Conservation (phyloP, 2,329 filamentous ascomycete species). For the Clonostachys rhizophaga region DNA sequence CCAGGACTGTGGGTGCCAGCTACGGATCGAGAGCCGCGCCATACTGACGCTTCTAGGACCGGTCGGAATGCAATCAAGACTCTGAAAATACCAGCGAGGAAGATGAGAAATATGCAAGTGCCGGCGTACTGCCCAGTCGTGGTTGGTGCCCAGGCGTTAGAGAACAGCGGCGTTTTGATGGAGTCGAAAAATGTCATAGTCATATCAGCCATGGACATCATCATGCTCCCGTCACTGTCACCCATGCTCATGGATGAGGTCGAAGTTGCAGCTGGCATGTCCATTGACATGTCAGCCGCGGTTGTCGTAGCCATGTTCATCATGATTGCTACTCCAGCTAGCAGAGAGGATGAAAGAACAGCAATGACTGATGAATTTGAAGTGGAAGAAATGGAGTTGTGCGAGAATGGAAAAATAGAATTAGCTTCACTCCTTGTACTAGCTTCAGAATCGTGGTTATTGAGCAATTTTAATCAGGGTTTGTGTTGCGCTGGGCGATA, state of each 20-base stretch:
- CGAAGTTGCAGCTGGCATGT: constrained; percentile 1
- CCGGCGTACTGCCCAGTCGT: constrained; percentile 67
- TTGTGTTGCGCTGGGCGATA: too few species aligned
- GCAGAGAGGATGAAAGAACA: too few species aligned
- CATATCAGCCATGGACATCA: constrained; percentile 10
- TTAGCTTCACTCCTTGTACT: too few species aligned
- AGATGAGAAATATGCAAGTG: constrained; percentile 79
- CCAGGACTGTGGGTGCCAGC: too few species aligned
- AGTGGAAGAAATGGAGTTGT: too few species aligned
- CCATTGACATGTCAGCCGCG: constrained; percentile 1
- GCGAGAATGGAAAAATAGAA: too few species aligned
- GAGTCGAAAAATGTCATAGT: constrained; percentile 38
- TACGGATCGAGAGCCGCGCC: background rate
- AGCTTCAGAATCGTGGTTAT: background rate
- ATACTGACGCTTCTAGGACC: constrained; percentile 1
- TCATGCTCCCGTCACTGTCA: constrained; percentile 3
- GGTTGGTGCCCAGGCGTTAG: constrained; percentile 62
- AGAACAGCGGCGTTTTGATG: constrained; percentile 39
- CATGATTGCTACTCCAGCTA: too few species aligned
- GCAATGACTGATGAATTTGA: too few species aligned
- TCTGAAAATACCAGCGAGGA: constrained; percentile 63
- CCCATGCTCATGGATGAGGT: background rate
- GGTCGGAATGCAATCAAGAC: constrained; percentile 57
- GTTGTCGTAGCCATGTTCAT: background rate
- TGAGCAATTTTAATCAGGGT: background rate